These are phyloP conservation scores for Hypoxylon sp. DNA, from an alignment of 2,329 filamentous ascomycete species.

Conservation along the genomic window DNA sequence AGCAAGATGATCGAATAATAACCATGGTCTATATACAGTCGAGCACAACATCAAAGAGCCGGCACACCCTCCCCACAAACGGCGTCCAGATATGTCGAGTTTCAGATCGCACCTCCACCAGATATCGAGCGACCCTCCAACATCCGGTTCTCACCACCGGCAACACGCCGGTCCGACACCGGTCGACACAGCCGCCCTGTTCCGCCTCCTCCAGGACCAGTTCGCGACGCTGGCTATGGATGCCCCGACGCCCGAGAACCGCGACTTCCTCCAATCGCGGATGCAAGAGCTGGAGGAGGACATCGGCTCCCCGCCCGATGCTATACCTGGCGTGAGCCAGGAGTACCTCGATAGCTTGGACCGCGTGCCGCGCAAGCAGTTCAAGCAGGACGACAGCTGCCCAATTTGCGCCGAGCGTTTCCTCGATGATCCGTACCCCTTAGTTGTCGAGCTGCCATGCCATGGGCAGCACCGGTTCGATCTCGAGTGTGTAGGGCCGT, in stretches of 20 bases:
- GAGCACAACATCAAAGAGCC: slow-evolving; percentile 73
- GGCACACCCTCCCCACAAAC: slow-evolving; percentile 58
- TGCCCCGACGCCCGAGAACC: slow-evolving; percentile 65
- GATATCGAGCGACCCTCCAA: slow-evolving; percentile 57
- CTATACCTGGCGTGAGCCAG: slow-evolving; percentile 70
- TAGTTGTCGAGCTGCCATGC: slow-evolving; percentile 77
- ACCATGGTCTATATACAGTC: slow-evolving; percentile 60
- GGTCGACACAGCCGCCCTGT: slow-evolving; percentile 70
- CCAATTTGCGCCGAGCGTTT: slow-evolving; percentile 75
- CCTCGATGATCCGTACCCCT: slow-evolving; percentile 72
- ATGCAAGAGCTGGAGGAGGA: slow-evolving; percentile 64
- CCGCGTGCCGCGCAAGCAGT: slow-evolving; percentile 66
- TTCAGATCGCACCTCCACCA: slow-evolving; percentile 72
- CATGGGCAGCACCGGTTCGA: slow-evolving; percentile 72
- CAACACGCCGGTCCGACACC: slow-evolving; percentile 73
- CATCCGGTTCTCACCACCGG: slow-evolving; percentile 57
- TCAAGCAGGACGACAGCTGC: slow-evolving; percentile 68
- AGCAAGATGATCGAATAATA: neutral
- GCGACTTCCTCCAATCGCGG: slow-evolving; percentile 65
- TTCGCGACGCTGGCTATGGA: slow-evolving; percentile 66
- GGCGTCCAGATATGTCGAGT: slow-evolving; percentile 75
- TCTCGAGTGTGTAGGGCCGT: slow-evolving; percentile 77
- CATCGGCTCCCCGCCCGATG: slow-evolving; percentile 67
- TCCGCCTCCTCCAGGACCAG: slow-evolving; percentile 72
- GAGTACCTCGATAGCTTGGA: slow-evolving; percentile 73